Conservation (phyloP, 2,329 filamentous ascomycete species). For the Macrophomina tecta region DNA sequence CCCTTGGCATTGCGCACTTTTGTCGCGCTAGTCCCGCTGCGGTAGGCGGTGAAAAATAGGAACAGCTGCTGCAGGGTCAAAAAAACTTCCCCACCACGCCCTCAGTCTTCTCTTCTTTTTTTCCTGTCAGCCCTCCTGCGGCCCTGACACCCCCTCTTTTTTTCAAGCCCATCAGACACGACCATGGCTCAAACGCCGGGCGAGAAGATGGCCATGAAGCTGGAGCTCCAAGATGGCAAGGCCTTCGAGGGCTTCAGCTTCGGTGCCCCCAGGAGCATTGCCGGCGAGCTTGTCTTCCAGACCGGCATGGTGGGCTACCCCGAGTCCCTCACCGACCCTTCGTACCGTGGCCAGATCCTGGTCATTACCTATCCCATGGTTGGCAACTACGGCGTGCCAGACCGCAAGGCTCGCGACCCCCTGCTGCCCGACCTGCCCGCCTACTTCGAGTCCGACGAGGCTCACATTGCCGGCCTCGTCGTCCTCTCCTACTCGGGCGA, state of each 20-base stretch:
- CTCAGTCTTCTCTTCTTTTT: not conserved
- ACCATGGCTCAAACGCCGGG: slow-evolving; percentile 25
- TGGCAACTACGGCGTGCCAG: slow-evolving; percentile 97
- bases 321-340: slow-evolving; percentile 87
- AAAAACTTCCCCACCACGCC: not conserved
- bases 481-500: slow-evolving; percentile 92
- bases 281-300: slow-evolving; percentile 98
- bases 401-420: slow-evolving; percentile 81
- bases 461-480: slow-evolving; percentile 92
- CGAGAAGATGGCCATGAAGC: slow-evolving; percentile 62
- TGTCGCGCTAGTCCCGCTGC: no score
- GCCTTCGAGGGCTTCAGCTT: slow-evolving; percentile 96
- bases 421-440: slow-evolving; percentile 85
- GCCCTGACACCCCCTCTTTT: not conserved
- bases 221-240: slow-evolving; percentile 91
- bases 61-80: not conserved
- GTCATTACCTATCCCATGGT: slow-evolving; percentile 95
- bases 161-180: slow-evolving; percentile 10
- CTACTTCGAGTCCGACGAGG: slow-evolving; percentile 90
- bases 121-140: not conserved
- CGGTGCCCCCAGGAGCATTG: slow-evolving; percentile 90
- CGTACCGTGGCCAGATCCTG: slow-evolving; percentile 90
- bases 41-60: no score
- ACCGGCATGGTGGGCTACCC: slow-evolving; percentile 99
- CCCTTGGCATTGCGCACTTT: not conserved